A percentile compares a stretch with the other conserved stretches of the same genome.
Evolutionary conservation across 345 rosid species (phyloP).

Genomic region (Populus simonii): DNA sequence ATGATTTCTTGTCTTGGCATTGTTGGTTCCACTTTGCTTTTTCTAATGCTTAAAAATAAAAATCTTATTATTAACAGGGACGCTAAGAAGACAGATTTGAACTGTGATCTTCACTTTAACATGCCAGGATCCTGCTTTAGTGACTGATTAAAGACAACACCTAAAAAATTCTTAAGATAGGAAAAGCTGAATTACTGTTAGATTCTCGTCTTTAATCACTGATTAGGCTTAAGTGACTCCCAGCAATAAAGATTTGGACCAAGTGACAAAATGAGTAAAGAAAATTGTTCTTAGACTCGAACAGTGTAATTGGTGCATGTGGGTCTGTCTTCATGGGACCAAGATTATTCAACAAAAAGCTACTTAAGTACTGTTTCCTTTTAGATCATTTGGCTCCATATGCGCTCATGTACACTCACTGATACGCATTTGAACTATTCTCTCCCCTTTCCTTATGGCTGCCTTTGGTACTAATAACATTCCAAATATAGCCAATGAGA

Average conservation of each 20-base stretch:
- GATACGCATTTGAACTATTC: neutral
- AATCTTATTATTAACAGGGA: slow-evolving; percentile 23
- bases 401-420: neutral
- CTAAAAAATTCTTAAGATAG: neutral
- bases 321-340: slow-evolving; percentile 5
- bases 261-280: slow-evolving; percentile 5
- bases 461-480: neutral
- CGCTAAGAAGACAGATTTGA: slow-evolving; percentile 11
- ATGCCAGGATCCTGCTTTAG: slow-evolving; percentile 8
- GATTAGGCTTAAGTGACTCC: slow-evolving; percentile 10
- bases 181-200: slow-evolving; percentile 6
- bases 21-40: slow-evolving; percentile 19
- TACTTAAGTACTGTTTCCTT: neutral
- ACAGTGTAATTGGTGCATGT: neutral
- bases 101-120: slow-evolving; percentile 14
- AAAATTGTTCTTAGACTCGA: slow-evolving; percentile 7
- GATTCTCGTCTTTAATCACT: slow-evolving; percentile 3
- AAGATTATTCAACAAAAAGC: neutral
- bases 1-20: slow-evolving; percentile 18
- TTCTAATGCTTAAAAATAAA: slow-evolving; percentile 22
- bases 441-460: neutral
- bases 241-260: slow-evolving; percentile 15
- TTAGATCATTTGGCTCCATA: neutral
- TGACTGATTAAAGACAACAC: neutral
- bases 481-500: neutral